Base-by-base conservation (phyloP, 441 rosid species). In the Gossypium gossypioides region DNA sequence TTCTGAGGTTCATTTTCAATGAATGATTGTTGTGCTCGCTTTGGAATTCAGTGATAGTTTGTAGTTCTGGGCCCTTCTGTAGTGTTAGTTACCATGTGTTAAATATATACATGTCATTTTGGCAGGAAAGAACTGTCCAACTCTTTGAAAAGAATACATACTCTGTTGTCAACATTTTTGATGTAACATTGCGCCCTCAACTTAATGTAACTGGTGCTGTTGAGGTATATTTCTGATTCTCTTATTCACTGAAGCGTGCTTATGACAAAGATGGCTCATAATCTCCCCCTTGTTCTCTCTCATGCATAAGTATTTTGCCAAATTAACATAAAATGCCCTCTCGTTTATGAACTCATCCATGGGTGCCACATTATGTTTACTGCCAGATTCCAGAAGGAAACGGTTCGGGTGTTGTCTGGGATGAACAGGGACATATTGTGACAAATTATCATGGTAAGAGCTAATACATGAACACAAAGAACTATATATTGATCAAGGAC, bases 391-490 rank as follows among this genome's bases (percentile, higher is more conserved):
- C 96, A 1, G 97, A 94, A 87, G 98, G 97, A 81, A 94, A 94
- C 77, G 98, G 98, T 58, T 94, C 98, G 21, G 98, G 98, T 25
- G 96, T 91, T n/a, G 95, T 94, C 55, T 94, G 98, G 97, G 88
- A 90, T 82, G 86, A 68, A 72, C 78, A 84, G 65, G 98, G 98
- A 65, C 96, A 94, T 77, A 84, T 94, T 66, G 93, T 94, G 59
- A 94, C 98, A 27, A 94, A 94, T 79, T 94, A 89, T 84, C 98
- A 94, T 59, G 98, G 98, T 91, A 86, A 83, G 84, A 79, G 13
- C 84, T 77, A 32, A 37, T n/a, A 22, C 24, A 16, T 50, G 2
- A 66, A 55, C 27, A 13, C 3, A 32, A 46, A 67, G 24, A 48
- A 34, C 69, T 69, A 21, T 12, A 25, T 22, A 37, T 24, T 60